Percentiles rank a stretch among this genome's conserved stretches.
Conservation (phyloP, 805 yeast genomes). For the Metschnikowia dekortorum region DNA sequence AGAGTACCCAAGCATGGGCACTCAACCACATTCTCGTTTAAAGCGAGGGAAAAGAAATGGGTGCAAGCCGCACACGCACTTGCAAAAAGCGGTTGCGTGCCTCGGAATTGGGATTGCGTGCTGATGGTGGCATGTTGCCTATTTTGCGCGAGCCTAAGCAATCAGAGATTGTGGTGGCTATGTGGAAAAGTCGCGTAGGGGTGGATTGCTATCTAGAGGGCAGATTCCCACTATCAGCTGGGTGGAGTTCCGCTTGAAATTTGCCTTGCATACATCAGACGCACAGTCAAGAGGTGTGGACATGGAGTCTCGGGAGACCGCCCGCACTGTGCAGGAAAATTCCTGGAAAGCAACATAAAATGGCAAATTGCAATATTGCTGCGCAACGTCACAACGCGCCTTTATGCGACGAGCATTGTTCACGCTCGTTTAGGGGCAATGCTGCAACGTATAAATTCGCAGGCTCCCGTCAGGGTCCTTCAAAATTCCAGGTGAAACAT, state of each 20-base stretch:
- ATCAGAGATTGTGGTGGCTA: no score
- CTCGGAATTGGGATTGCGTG: no score
- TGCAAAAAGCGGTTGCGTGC: no score
- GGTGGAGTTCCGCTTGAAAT: neutral
- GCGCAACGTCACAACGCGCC: neutral
- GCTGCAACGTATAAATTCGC: neutral
- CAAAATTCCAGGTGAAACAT: neutral
- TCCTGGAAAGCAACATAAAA: neutral
- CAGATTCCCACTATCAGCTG: no score
- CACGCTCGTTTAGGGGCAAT: neutral
- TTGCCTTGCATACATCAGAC: neutral
- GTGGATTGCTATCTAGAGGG: no score
- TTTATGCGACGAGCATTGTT: neutral
- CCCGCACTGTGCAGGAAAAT: neutral
- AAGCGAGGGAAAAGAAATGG: no score
- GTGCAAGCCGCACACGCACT: no score
- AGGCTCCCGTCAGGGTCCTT: neutral
- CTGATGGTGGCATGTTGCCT: no score
- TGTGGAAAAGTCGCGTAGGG: no score
- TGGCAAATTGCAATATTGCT: neutral
- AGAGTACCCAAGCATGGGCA: no score
- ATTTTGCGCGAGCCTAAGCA: no score
- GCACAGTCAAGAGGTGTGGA: neutral
- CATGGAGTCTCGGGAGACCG: neutral
- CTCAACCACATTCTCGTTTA: no score